Percentiles rank a stretch among this genome's conserved stretches.
Conservation (phyloP, 106 monocot species). For the Triglochin maritima region DNA sequence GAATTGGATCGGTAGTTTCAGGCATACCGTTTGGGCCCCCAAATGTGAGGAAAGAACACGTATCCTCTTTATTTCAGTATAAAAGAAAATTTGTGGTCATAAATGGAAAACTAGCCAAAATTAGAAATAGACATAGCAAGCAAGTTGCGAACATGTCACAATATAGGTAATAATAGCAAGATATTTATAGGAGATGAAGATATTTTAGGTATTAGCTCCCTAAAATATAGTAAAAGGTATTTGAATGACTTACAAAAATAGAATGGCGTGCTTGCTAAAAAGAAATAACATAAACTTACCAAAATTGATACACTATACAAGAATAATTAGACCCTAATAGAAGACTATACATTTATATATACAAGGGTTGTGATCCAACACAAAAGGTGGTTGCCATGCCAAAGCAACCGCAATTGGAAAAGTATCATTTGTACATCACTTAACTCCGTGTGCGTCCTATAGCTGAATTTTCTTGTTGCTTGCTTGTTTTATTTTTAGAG, state of each 20-base stretch:
- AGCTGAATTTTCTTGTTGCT: conserved; percentile 14
- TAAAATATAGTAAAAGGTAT: background rate
- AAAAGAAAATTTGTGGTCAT: background rate
- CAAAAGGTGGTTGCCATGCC: background rate
- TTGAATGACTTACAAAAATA: too few relatives aligned
- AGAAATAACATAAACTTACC: too few relatives aligned
- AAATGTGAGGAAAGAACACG: background rate
- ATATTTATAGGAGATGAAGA: background rate
- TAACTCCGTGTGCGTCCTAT: background rate
- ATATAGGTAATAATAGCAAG: background rate
- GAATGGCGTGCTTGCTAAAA: too few relatives aligned
- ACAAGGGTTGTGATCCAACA: background rate
- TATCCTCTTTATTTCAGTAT: background rate
- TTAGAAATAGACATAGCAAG: background rate
- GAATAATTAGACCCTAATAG: background rate
- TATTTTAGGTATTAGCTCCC: background rate
- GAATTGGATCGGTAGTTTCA: too few relatives aligned
- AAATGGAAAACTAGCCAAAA: background rate
- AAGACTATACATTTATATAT: conserved; percentile 1
- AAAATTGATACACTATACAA: background rate
- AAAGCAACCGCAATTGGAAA: too few relatives aligned
- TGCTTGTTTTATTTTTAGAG: conserved; percentile 35
- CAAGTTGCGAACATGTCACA: background rate
- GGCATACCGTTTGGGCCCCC: too few relatives aligned
- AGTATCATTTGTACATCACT: background rate